Percentiles rank a stretch among this genome's conserved stretches.
Conservation (phyloP, 345 rosid species). For the Luvunga scandens region DNA sequence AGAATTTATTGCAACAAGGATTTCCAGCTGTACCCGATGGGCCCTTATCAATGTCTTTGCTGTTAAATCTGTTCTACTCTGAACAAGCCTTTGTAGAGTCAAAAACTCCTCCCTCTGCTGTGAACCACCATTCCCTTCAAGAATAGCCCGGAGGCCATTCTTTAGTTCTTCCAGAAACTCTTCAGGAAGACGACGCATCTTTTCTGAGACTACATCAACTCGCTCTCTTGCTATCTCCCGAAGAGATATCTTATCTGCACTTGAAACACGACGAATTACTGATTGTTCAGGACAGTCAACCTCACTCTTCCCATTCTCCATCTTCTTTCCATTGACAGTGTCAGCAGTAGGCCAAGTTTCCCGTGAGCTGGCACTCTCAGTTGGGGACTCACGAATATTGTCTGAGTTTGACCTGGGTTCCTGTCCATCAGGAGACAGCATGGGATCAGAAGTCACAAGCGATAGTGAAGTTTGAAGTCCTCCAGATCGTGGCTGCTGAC, state of each 20-base stretch:
- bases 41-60: conserved; percentile 79
- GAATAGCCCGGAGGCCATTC: conserved; percentile 64
- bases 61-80: conserved; percentile 76
- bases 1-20: conserved; percentile 84
- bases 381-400: conserved; percentile 80
- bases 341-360: conserved; percentile 93
- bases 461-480: conserved; percentile 63
- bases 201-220: conserved; percentile 72
- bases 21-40: conserved; percentile 77
- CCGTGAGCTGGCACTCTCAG: conserved; percentile 94
- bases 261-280: conserved; percentile 58
- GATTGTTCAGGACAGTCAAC: conserved; percentile 67
- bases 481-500: conserved; percentile 70
- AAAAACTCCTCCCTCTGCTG: conserved; percentile 79
- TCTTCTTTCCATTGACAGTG: conserved; percentile 53
- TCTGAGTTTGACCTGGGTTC: conserved; percentile 74
- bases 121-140: conserved; percentile 82
- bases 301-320: conserved; percentile 67
- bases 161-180: conserved; percentile 80
- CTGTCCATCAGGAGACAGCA: conserved; percentile 51
- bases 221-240: conserved; percentile 87
- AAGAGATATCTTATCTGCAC: conserved; percentile 71
- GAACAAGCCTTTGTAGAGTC: conserved; percentile 75
- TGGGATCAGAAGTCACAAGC: conserved; percentile 65
- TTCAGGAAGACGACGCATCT: conserved; percentile 70